Evolutionary conservation across 345 rosid genomes (phyloP).

Genomic region (Brassica carinata): DNA sequence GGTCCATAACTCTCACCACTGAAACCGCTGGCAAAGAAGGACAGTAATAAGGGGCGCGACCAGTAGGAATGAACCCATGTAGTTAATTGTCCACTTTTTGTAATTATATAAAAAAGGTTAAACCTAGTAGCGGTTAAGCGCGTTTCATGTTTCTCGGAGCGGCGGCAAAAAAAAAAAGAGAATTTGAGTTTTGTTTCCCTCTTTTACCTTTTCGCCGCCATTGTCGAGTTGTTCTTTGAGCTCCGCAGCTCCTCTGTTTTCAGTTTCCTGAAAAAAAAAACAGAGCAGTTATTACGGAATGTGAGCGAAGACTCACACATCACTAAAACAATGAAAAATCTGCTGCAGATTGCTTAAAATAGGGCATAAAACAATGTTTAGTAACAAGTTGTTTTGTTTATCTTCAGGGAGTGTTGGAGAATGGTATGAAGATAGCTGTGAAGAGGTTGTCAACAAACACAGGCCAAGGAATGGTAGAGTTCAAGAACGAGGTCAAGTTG

Average conservation of each 20-base stretch:
- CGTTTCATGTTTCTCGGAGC: constrained; percentile 25
- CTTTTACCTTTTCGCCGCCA: constrained; percentile 68
- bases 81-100: constrained; percentile 1
- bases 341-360: background rate
- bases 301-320: background rate
- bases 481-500: constrained; percentile 48
- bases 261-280: constrained; percentile 46
- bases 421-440: constrained; percentile 54
- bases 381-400: background rate
- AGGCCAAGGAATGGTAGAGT: constrained; percentile 56
- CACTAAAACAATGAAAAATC: background rate
- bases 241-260: constrained; percentile 57
- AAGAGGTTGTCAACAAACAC: constrained; percentile 54
- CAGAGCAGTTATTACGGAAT: constrained; percentile 7
- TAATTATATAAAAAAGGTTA: background rate
- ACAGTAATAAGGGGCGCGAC: no score
- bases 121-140: constrained; percentile 38
- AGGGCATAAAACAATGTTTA: background rate
- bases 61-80: background rate
- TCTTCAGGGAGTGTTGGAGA: constrained; percentile 47
- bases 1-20: no score
- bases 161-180: constrained; percentile 15
- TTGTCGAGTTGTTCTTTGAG: constrained; percentile 57
- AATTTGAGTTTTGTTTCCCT: background rate
- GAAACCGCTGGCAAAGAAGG: no score